phyloP scores from a whole-genome alignment of 805 yeast species.

The Sungouiozyma intestinalis region DNA sequence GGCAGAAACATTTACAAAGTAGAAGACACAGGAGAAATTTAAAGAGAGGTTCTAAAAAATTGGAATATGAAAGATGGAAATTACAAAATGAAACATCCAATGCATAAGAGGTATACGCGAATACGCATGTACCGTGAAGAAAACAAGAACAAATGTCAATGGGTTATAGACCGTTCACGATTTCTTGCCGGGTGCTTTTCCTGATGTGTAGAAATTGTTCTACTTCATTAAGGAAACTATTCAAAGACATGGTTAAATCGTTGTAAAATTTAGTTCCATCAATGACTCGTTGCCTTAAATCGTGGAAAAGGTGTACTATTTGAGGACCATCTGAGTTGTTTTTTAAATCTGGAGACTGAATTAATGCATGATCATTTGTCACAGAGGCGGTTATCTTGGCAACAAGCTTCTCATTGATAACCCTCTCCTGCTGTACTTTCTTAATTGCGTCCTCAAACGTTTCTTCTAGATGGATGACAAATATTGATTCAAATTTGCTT shows the following conservation, averaged over 20 bases:
- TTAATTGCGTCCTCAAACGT: conserved; percentile 41
- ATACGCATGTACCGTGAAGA: background rate
- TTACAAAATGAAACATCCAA: conserved; percentile 1
- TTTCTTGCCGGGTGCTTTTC: background rate
- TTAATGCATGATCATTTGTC: background rate
- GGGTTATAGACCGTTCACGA: no score
- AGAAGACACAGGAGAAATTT: conserved; percentile 53
- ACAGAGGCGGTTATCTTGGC: conserved; percentile 33
- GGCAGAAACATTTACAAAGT: conserved; percentile 58
- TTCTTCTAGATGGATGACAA: conserved; percentile 32
- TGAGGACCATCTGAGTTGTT: no score
- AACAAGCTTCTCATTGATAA: conserved; percentile 32
- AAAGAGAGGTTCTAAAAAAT: conserved; percentile 38
- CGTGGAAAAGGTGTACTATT: background rate
- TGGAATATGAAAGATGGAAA: conserved; percentile 42
- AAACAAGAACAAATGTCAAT: no score
- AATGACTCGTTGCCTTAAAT: conserved; percentile 34
- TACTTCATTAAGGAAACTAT: conserved; percentile 37
- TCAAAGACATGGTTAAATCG: conserved; percentile 42
- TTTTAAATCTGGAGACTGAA: no score
- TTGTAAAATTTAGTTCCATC: conserved; percentile 67
- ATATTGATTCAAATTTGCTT: conserved; percentile 32
- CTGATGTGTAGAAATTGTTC: conserved; percentile 38
- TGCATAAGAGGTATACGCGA: background rate
- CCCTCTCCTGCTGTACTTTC: conserved; percentile 34